phyloP scores from a whole-genome alignment of 306 rosid species.

The Corylus heterophylla region DNA sequence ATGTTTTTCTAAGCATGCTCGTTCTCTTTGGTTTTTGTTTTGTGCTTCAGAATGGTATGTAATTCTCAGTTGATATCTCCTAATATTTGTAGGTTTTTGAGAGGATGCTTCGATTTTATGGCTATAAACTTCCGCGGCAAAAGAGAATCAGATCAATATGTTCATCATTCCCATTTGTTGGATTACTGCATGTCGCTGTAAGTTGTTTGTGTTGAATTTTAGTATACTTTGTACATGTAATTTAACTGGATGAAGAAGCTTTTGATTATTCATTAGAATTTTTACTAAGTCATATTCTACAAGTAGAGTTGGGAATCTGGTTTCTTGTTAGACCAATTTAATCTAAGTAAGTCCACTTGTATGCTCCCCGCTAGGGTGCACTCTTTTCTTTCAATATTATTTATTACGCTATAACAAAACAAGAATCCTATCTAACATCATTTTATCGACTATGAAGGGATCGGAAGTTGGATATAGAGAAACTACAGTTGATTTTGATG shows the following conservation, averaged over 20 bases:
- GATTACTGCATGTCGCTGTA: constrained; percentile 83
- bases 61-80: constrained; percentile 23
- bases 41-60: constrained; percentile 7
- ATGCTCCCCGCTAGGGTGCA: no score
- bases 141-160: constrained; percentile 36
- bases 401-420: no score
- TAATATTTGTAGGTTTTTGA: constrained; percentile 64
- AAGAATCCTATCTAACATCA: no score
- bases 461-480: no score
- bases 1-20: neutral
- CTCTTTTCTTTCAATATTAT: neutral
- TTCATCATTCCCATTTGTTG: constrained; percentile 63
- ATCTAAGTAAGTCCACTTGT: neutral
- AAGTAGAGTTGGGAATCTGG: neutral
- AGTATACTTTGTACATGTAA: constrained; percentile 2
- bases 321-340: neutral
- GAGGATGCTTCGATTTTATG: constrained; percentile 66
- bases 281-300: neutral
- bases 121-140: constrained; percentile 17
- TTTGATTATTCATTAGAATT: neutral
- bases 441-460: no score
- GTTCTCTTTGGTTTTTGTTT: constrained; percentile 9
- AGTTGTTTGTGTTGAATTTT: constrained; percentile 37
- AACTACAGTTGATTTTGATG: no score
- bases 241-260: neutral